Evolutionary conservation across 139 green algal species (phyloP).

Genomic region (Coelastrella sp.): DNA sequence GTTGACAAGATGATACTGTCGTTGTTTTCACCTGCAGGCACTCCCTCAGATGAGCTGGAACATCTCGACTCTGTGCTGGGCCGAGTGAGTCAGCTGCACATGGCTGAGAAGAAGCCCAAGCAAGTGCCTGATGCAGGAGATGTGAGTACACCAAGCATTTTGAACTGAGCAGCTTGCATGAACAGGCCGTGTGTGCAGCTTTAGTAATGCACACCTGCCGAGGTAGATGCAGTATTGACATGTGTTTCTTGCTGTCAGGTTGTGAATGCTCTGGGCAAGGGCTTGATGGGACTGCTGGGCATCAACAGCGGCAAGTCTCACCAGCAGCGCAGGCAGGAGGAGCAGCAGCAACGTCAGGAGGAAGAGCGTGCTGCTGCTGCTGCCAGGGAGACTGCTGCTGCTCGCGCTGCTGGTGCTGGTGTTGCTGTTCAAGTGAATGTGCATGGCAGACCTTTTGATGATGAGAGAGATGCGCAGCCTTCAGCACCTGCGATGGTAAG

Average conservation of each 20-base stretch:
- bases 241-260: not conserved
- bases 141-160: not conserved
- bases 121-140: conserved; percentile 26
- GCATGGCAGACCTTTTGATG: not conserved
- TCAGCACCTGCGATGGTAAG: no score
- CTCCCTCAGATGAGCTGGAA: conserved; percentile 10
- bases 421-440: not conserved
- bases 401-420: conserved; percentile 8
- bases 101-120: conserved; percentile 15
- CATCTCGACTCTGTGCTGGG: conserved; percentile 31
- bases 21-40: conserved; percentile 1
- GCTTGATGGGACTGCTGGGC: conserved; percentile 4
- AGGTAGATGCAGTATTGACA: not conserved
- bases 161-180: no score
- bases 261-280: not conserved
- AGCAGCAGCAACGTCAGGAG: conserved; percentile 10
- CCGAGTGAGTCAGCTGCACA: conserved; percentile 11
- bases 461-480: no score
- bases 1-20: not conserved
- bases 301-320: not conserved
- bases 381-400: not conserved
- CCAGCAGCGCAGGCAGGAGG: not conserved
- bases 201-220: not conserved
- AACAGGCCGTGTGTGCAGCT: no score
- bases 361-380: not conserved